Base-by-base conservation (phyloP, 805 yeast genomes). In the Tetrapisispora fleetii region DNA sequence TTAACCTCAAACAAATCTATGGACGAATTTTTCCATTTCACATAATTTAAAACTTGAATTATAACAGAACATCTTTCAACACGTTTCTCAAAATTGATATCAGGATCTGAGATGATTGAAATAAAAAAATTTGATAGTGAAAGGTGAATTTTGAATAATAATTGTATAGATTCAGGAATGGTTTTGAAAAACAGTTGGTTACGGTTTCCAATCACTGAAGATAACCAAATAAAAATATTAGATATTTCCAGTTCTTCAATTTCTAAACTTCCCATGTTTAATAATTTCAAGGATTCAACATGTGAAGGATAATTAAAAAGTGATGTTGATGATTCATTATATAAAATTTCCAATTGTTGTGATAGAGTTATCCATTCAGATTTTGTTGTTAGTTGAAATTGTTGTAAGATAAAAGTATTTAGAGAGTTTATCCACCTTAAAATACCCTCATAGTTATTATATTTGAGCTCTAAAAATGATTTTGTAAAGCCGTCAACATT, bases 331-430 rank as follows among this genome's bases (percentile, higher is more conserved):
- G 81, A 73, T 43, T 75, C 79, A 21, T 78, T 77, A 24, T 82
- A 77, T 50, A 83, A 82, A 32, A 77, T 69, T 60, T 90, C 96
- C 41, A 91, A 65, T 1, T 81, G 67, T 58, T 87, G 91, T 61
- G 78, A 85, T 3, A 83, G 77, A 48, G 76, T 75, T 46, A 87
- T 71, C 96, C 97, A 91, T 56, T 90, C 95, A 51, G 76, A 77
- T 13, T 79, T 64, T 13, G 79, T 74, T 2, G 57, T 56, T 22
- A 62, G 47, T 16, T 52, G 70, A 59, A 83, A 80, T 32, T 83
- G 71, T 3, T 76, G 74, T 2, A 76, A 69, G 27, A 85, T 73
- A 7, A 86, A 68, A 17, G 72, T 69, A 64, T 90, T 91, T 50
- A 90, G 64, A 42, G 75, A 74, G 48, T 75, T 76, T 21, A 87